Base-by-base conservation (phyloP, 164 flowering plant genomes). In the Magnolia sinica region DNA sequence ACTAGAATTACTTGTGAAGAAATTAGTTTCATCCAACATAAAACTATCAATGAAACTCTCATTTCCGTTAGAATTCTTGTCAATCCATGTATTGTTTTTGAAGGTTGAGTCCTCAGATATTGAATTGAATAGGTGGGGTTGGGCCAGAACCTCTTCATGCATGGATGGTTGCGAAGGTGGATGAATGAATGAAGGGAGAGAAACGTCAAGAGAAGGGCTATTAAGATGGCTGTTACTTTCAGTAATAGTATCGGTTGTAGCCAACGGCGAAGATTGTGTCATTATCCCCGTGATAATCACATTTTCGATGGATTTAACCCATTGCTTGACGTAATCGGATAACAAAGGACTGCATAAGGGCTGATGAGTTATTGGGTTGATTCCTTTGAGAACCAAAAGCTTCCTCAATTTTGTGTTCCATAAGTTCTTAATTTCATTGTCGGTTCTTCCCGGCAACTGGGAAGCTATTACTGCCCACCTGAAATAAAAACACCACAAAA, bases 401-500 rank as follows among this genome's bases (percentile, higher is more conserved):
- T 84, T 84, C 81, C 79, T 84, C 76, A 84, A 76, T 29, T 78
- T 74, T 50, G 86, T 84, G 58, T 84, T 81, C 86, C 84, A 81
- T 27, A 81, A 79, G 73, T 84, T 84, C 59, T 84, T 84, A 19
- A 84, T 82, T 50, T 84, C 87, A 64, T 68, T 68, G 31, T 68
- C 71, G 4, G 71, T 68, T 84, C 87, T 77, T 0, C 87, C 87
- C 1, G 87, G 85, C 45, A 84, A 64, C 50, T 77, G 74, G 11
- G 83, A 51, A 20, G 87, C 85, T 23, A 84, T 84, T 4, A 74
- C 76, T 31, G 87, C 78, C 87, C 87, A 84, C 81, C 85, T 84
- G 76, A 72, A 64, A 37, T 45, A 18, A 22, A 50, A 27, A 69
- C 0, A 65, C 31, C 22, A 63, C 20, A 63, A 63, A 63, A n/a